Conservation (phyloP, 805 yeast genomes). For the Metschnikowia kofuensis region DNA sequence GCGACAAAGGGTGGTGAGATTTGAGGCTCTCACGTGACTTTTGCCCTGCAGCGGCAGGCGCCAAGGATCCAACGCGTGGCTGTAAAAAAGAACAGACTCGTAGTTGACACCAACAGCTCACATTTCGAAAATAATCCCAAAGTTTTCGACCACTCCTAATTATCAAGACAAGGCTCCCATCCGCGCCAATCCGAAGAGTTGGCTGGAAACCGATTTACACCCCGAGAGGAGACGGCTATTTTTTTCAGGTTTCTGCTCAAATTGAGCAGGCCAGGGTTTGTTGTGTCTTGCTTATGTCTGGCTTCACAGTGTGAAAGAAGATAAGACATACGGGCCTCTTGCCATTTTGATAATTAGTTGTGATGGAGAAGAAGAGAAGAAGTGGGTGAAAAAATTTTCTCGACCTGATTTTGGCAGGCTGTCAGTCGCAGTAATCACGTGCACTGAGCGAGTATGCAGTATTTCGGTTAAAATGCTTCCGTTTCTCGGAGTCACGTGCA, state of each 20-base stretch:
- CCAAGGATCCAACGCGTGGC: too few species aligned
- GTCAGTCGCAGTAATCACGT: not conserved
- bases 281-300: constrained; percentile 20
- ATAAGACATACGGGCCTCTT: constrained; percentile 51
- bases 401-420: not conserved
- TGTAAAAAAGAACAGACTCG: too few species aligned
- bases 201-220: constrained; percentile 23
- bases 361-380: constrained; percentile 9
- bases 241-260: constrained; percentile 9
- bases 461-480: too few species aligned
- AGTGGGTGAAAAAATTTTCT: not conserved
- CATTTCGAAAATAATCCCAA: not conserved
- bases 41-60: too few species aligned
- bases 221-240: constrained; percentile 11
- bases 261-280: constrained; percentile 8
- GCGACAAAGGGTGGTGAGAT: too few species aligned
- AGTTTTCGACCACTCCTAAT: constrained; percentile 20
- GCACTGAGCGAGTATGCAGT: too few species aligned
- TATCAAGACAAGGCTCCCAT: constrained; percentile 52
- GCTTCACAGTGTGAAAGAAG: constrained; percentile 16
- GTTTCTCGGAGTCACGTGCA: too few species aligned
- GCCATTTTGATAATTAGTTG: constrained; percentile 41
- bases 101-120: too few species aligned
- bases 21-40: too few species aligned
- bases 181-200: constrained; percentile 26